Conservation (phyloP, 228 moss, liverwort and hornwort species). For the Sphagnum magellanicum region DNA sequence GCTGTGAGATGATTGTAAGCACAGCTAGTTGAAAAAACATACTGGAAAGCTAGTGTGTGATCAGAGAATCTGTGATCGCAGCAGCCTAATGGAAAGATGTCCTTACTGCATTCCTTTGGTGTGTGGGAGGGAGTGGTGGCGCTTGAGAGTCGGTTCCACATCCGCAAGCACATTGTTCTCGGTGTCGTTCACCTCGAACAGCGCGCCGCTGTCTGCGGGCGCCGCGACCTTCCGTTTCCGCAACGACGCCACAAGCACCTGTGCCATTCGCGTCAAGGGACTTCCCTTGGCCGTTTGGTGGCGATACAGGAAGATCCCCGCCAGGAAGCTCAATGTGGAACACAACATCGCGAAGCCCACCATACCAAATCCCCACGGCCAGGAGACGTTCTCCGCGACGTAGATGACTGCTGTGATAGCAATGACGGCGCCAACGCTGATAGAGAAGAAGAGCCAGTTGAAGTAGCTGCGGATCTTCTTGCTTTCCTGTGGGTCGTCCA, state of each 20-base stretch:
- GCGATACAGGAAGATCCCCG: slow-evolving; percentile 28
- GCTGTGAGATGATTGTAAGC: too few species aligned
- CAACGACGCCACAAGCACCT: slow-evolving; percentile 46
- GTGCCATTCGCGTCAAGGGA: slow-evolving; percentile 53
- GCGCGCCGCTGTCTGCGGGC: slow-evolving; percentile 19
- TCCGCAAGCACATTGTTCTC: slow-evolving; percentile 13
- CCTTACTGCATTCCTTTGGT: slow-evolving; percentile 24
- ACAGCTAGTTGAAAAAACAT: too few species aligned
- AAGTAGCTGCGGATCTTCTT: slow-evolving; percentile 51
- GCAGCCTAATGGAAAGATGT: too few species aligned
- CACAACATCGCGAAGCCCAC: slow-evolving; percentile 38
- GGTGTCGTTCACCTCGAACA: slow-evolving; percentile 48
- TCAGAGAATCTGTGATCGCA: too few species aligned
- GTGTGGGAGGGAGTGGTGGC: slow-evolving; percentile 52
- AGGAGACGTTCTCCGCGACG: slow-evolving; percentile 41
- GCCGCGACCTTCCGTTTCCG: slow-evolving; percentile 26
- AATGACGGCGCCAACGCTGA: slow-evolving; percentile 50
- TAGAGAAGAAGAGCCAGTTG: slow-evolving; percentile 52
- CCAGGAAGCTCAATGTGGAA: slow-evolving; percentile 23
- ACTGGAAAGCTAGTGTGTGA: too few species aligned
- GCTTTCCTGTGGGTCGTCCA: slow-evolving; percentile 41
- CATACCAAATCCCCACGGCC: slow-evolving; percentile 50
- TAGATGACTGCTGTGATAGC: slow-evolving; percentile 46
- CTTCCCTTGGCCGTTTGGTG: slow-evolving; percentile 53
- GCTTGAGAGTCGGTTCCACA: slow-evolving; percentile 23